Evolutionary conservation across 1,284 basidiomycete genomes (phyloP).

Genomic region (Thelephora terrestris): DNA sequence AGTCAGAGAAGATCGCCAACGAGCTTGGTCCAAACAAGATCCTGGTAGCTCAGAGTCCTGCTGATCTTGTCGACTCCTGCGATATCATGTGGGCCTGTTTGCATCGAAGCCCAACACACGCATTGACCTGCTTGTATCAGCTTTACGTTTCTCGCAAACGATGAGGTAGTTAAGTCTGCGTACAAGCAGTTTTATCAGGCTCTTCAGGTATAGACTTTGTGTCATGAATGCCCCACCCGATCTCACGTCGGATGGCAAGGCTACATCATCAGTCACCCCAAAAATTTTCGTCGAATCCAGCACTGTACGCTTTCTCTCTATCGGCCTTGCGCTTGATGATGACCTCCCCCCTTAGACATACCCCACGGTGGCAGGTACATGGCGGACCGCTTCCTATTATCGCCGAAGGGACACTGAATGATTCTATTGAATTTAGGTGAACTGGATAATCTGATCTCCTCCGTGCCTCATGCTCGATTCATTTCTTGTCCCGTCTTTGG

Average conservation of each 20-base stretch:
- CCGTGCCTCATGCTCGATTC: constrained; percentile 53
- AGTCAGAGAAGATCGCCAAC: constrained; percentile 44
- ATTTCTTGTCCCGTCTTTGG: constrained; percentile 81
- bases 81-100: constrained; percentile 46
- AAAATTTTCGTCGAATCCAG: constrained; percentile 75
- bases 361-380: constrained; percentile 56
- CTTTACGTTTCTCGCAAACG: constrained; percentile 67
- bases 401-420: too few relatives aligned
- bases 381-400: neutral
- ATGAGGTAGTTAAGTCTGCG: constrained; percentile 62
- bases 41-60: constrained; percentile 41
- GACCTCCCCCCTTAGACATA: constrained; percentile 39
- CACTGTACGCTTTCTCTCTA: constrained; percentile 40
- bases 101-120: too few relatives aligned
- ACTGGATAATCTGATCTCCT: constrained; percentile 61
- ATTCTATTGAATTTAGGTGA: constrained; percentile 34
- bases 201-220: constrained; percentile 29
- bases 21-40: constrained; percentile 44
- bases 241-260: neutral
- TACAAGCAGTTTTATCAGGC: constrained; percentile 56
- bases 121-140: too few relatives aligned
- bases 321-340: neutral
- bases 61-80: constrained; percentile 52
- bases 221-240: constrained; percentile 2
- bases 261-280: neutral